Base-by-base conservation (phyloP, 257 asterid genomes). In the Verbena officinalis region DNA sequence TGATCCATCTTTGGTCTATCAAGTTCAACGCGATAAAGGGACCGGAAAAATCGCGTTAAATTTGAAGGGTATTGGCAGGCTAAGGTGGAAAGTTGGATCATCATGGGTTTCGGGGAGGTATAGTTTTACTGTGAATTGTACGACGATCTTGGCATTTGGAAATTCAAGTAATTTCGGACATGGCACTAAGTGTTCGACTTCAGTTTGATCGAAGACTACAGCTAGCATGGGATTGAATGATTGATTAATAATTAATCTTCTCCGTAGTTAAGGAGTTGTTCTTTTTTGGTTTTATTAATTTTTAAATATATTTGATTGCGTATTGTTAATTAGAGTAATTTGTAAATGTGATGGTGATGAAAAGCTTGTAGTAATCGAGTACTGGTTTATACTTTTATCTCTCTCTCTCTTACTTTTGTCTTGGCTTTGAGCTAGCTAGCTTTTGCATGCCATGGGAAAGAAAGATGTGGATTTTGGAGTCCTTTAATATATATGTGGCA, bases 1-100 rank as follows among this genome's bases (percentile, higher is more conserved):
- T 58, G 79, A 69, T 53, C 81, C 81, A 0, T 71, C 82, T n/a
- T 74, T 82, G 13, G 72, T 77, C 22, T 74, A 74, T 50, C 70
- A 85, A 31, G 82, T 83, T 31, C 76, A 59, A 15, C 69, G 68
- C 4, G 92, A 83, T 46, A 71, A 63, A 24, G 68, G 9, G 10
- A 69, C 44, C 2, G 91, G 90, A 34, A 78, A 65, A 65, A 14
- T 85, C 65, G 61, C 53, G 0, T 9, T 87, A 34, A 69, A 39
- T 20, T 67, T 85, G 44, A 78, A 78, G 67, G 84, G 59, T 1
- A 45, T 65, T 3, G 95, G 95, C 8, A 60, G 71, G 38, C 77
- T 86, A 2, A 67, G 89, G 42, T 86, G 95, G 97, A 84, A 79
- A 74, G 79, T 86, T 13, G 91, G 93, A 36, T 76, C 64, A 36